Percentiles rank a stretch among this genome's conserved stretches.
Conservation (phyloP, 305 asterid species). For the Solanum hybrid region DNA sequence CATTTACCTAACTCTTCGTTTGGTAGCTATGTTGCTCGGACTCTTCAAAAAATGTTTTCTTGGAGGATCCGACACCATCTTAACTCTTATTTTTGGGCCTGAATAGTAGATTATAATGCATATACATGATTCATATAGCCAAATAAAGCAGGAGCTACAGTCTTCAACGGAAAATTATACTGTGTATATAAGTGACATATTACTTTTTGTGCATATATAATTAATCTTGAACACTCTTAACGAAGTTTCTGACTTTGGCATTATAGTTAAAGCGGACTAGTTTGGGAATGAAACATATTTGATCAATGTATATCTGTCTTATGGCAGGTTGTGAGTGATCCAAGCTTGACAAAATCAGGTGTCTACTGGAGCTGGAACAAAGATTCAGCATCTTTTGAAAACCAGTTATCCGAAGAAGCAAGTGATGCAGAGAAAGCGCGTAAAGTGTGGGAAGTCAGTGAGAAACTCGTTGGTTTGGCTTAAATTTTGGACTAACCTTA, state of each 20-base stretch:
- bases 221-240: background rate
- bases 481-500: conserved; percentile 9
- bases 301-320: background rate
- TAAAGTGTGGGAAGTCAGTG: conserved; percentile 88
- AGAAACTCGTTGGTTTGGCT: conserved; percentile 77
- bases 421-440: conserved; percentile 74
- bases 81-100: background rate
- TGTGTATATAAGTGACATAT: background rate
- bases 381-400: conserved; percentile 83
- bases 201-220: background rate
- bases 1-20: background rate
- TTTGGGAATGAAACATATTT: background rate
- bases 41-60: background rate
- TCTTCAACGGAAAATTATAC: background rate
- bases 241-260: background rate
- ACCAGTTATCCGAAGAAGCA: conserved; percentile 83
- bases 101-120: background rate
- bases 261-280: background rate
- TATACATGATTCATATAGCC: background rate
- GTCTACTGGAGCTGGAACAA: conserved; percentile 99
- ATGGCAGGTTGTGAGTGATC: conserved; percentile 77
- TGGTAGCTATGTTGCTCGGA: background rate
- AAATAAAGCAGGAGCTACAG: background rate
- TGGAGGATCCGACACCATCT: background rate
- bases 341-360: conserved; percentile 93